phyloP scores from a whole-genome alignment of 768 basidiomycete species.

The Ramaria sp. region DNA sequence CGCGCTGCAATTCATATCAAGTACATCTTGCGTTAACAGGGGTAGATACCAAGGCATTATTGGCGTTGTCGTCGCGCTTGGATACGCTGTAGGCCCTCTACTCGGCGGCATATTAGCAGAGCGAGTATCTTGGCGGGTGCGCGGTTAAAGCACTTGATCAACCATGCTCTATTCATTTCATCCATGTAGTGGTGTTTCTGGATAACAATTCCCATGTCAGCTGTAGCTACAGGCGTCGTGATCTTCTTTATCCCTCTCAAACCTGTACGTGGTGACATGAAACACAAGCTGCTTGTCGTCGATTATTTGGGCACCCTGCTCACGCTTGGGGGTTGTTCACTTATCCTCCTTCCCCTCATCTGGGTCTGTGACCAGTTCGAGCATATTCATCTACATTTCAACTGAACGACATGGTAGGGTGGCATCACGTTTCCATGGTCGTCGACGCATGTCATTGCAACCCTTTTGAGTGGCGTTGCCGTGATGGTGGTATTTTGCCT shows the following conservation, averaged over 20 bases:
- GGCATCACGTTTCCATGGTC: slow-evolving; percentile 65
- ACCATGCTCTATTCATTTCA: neutral
- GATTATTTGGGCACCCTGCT: slow-evolving; percentile 54
- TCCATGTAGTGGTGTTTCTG: slow-evolving; percentile 61
- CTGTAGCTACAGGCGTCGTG: slow-evolving; percentile 43
- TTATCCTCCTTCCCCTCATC: slow-evolving; percentile 60
- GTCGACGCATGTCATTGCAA: slow-evolving; percentile 53
- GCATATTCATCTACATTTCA: neutral
- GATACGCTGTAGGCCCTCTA: slow-evolving; percentile 57
- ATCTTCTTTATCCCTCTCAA: slow-evolving; percentile 59
- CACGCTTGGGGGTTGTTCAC: slow-evolving; percentile 48
- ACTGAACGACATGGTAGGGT: slow-evolving; percentile 31
- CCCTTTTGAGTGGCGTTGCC: slow-evolving; percentile 43
- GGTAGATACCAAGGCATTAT: slow-evolving; percentile 76
- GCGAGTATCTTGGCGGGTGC: slow-evolving; percentile 50
- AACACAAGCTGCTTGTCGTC: slow-evolving; percentile 50
- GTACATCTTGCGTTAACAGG: slow-evolving; percentile 19
- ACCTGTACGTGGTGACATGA: slow-evolving; percentile 49
- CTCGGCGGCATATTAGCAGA: slow-evolving; percentile 57
- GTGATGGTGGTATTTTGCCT: slow-evolving; percentile 49
- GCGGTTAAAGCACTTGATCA: neutral
- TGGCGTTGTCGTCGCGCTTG: slow-evolving; percentile 46
- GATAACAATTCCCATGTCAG: slow-evolving; percentile 54
- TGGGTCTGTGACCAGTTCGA: slow-evolving; percentile 36
- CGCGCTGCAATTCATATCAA: neutral